phyloP scores from a whole-genome alignment of 768 basidiomycete genomes.

The Daedaleopsis sinensis region DNA sequence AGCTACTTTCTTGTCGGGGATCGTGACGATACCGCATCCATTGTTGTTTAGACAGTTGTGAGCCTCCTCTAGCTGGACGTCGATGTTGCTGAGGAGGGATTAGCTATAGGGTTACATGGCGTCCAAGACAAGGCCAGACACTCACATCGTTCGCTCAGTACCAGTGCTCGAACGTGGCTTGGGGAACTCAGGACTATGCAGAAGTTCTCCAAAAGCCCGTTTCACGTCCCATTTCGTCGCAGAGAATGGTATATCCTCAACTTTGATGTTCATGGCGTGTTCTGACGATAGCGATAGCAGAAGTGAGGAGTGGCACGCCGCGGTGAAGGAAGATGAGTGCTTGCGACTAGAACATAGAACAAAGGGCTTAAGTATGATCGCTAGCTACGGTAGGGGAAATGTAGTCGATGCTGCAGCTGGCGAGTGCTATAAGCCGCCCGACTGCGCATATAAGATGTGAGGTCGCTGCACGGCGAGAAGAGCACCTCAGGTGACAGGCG shows the following conservation, averaged over 20 bases:
- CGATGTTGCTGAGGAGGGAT: conserved; percentile 56
- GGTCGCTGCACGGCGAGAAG: background rate
- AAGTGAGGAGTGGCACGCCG: too few species aligned
- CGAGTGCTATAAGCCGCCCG: background rate
- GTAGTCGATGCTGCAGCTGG: background rate
- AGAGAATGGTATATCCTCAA: conserved; percentile 36
- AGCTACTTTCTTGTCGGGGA: conserved; percentile 36
- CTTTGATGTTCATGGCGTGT: conserved; percentile 37
- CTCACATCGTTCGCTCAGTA: conserved; percentile 14
- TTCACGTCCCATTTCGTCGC: conserved; percentile 57
- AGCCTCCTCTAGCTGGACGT: conserved; percentile 52
- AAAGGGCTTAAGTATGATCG: background rate
- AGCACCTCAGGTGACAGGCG: background rate
- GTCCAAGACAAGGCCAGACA: too few species aligned
- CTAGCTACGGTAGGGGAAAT: background rate
- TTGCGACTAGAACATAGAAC: background rate
- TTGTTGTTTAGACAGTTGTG: conserved; percentile 56
- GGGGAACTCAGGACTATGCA: conserved; percentile 56
- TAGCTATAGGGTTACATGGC: conserved; percentile 5
- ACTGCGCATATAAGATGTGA: background rate
- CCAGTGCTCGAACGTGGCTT: conserved; percentile 4
- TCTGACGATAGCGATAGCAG: too few species aligned
- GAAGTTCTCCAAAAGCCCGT: conserved; percentile 50
- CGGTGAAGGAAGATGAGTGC: background rate
- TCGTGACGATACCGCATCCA: conserved; percentile 45